phyloP scores from a whole-genome alignment of 78 protist genomes.

The Planoprotostelium fungivorum region DNA sequence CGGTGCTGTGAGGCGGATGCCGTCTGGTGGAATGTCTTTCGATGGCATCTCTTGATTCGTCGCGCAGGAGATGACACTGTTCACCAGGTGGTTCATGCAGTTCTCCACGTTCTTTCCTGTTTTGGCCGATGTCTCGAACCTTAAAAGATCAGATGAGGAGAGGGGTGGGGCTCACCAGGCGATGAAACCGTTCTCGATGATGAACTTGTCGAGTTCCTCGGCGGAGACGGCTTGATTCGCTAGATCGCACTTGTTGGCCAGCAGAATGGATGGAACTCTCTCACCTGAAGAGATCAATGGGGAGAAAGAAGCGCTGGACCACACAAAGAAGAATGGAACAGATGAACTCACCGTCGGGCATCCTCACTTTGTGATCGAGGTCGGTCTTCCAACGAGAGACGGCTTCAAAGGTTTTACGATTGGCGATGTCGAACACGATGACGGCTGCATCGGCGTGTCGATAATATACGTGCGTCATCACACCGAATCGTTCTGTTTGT shows the following conservation, averaged over 20 bases:
- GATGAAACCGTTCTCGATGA: conserved; percentile 76
- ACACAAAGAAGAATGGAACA: no score
- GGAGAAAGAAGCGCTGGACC: no score
- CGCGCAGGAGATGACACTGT: not conserved
- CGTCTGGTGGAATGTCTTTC: not conserved
- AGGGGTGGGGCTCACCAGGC: conserved; percentile 57
- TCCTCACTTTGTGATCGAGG: conserved; percentile 69
- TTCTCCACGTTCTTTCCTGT: not conserved
- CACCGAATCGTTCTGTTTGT: conserved; percentile 69
- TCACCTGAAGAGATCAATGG: not conserved
- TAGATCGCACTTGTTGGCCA: not conserved
- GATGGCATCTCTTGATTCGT: not conserved
- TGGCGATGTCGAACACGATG: conserved; percentile 89
- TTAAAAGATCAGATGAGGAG: not conserved
- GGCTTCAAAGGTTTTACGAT: conserved; percentile 86
- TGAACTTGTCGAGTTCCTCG: conserved; percentile 57
- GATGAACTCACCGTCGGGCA: not conserved
- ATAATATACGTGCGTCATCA: conserved; percentile 93
- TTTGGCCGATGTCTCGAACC: not conserved
- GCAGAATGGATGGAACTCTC: not conserved
- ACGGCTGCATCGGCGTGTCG: conserved; percentile 94
- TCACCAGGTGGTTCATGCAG: not conserved
- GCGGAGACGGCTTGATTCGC: not conserved
- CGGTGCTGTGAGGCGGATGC: no score
- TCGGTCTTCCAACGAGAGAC: conserved; percentile 90